Evolutionary conservation across 2,329 filamentous ascomycete species (phyloP), one percentile per base, ranked within the genome.

Genomic region (Monosporascus sp.): DNA sequence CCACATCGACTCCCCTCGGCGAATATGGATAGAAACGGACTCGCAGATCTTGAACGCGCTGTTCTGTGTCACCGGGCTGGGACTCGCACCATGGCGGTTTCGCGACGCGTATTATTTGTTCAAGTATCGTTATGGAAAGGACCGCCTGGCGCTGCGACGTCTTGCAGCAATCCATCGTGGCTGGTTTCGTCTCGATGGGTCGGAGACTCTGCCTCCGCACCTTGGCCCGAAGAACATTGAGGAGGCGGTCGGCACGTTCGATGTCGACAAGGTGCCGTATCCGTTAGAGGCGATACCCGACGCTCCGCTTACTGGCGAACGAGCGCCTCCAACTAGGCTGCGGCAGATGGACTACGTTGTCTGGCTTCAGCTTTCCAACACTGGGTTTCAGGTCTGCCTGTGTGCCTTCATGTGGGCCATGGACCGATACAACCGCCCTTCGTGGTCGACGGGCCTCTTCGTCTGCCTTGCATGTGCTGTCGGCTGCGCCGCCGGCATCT

Each of bases 1-100:
- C 65, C 77, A 88, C 60, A 85, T 90, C 66, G 75, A 90, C 63
- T 91, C 88, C 0, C 84, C 89, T 2, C 82, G 90, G n/a, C 78
- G 87, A 20, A 85, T 85, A 55, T 96, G 91, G 91, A 83, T 96
- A 60, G 91, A 96, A 70, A 86, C 84, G 63, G 88, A 91, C 68
- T 89, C 87, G 1, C 91, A 96, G 66, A 87, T 96, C 54, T 73
- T 93, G 22, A 95, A 91, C 64, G 87, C 80, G 0, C 80, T 96
- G 1, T 96, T 96, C 77, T 94, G 89, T 70, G 85, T 95, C 7
- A 93, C 90, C 1, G 90, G 86, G 1, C 93, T 95, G 60, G 91
- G 91, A 0, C 78, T 94, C 14, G 86, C 88, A 1, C 91, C 91
- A 0, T 96, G 90, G 91, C 81, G 91, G 35, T 88, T 92, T 61